These are phyloP conservation scores for Fusarium pininemorale DNA, from an alignment of 2,329 filamentous ascomycete species.

Conservation along the genomic window DNA sequence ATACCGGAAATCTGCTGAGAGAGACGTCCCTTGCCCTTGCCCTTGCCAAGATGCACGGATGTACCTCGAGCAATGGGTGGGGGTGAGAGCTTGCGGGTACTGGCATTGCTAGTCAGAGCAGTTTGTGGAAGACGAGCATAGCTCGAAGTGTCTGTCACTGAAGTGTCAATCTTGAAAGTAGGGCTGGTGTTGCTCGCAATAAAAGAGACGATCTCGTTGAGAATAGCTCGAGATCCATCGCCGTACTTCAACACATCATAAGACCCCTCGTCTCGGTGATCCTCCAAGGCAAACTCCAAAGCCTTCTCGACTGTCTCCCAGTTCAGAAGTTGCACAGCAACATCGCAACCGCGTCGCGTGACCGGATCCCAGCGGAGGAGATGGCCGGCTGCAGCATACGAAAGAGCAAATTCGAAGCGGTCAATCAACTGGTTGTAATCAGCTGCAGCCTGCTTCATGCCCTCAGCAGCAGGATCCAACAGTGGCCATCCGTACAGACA, in stretches of 20 bases:
- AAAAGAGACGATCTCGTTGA: conserved; percentile 66
- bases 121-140: conserved; percentile 53
- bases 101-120: conserved; percentile 12
- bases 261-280: conserved; percentile 46
- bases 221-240: conserved; percentile 62
- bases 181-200: conserved; percentile 67
- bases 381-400: conserved; percentile 71
- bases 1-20: conserved; percentile 68
- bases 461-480: conserved; percentile 47
- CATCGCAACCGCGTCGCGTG: conserved; percentile 65
- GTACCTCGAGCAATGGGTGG: conserved; percentile 50
- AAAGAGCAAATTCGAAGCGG: conserved; percentile 65
- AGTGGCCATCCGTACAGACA: conserved; percentile 65
- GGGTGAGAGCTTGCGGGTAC: conserved; percentile 16
- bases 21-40: conserved; percentile 50
- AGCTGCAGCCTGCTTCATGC: conserved; percentile 44
- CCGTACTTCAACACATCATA: conserved; percentile 61
- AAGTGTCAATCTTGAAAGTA: conserved; percentile 67
- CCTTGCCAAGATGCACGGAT: conserved; percentile 45
- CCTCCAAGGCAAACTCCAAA: conserved; percentile 66
- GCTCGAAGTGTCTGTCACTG: conserved; percentile 47
- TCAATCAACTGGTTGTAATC: conserved; percentile 53
- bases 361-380: conserved; percentile 65
- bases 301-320: conserved; percentile 71
- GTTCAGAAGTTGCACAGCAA: conserved; percentile 65